A percentile compares a stretch with the other conserved stretches of the same genome.
These are phyloP conservation scores for Collybia nuda DNA, from an alignment of 768 basidiomycete species.

Conservation along the genomic window DNA sequence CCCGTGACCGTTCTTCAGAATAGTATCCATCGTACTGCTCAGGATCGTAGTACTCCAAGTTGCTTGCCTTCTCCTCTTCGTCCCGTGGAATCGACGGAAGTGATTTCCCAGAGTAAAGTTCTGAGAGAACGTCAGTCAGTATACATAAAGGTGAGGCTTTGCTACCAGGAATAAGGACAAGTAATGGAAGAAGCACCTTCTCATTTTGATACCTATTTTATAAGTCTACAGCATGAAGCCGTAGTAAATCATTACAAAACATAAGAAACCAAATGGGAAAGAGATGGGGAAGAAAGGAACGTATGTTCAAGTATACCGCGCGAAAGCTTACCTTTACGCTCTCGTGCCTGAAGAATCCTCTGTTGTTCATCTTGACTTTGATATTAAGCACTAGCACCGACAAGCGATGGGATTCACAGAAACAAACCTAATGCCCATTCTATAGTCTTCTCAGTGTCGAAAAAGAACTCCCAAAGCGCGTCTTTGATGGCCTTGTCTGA, in stretches of 20 bases:
- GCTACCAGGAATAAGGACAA: conserved; percentile 12
- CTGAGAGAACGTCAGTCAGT: conserved; percentile 12
- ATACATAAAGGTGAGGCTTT: background rate
- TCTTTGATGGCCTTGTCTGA: conserved; percentile 77
- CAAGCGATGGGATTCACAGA: background rate
- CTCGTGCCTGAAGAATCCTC: conserved; percentile 57
- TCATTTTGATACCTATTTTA: conserved; percentile 36
- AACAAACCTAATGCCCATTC: conserved; percentile 72
- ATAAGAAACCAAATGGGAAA: conserved; percentile 23
- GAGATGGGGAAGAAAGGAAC: conserved; percentile 24
- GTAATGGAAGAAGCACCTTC: conserved; percentile 59
- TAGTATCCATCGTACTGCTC: conserved; percentile 18
- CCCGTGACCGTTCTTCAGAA: conserved; percentile 39
- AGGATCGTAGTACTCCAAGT: conserved; percentile 19
- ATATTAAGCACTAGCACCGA: conserved; percentile 12
- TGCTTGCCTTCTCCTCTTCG: conserved; percentile 10
- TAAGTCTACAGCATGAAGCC: conserved; percentile 5
- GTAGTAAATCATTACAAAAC: conserved; percentile 12
- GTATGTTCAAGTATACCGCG: conserved; percentile 19
- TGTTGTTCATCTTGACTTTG: conserved; percentile 64
- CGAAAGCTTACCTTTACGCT: conserved; percentile 81
- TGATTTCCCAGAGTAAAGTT: conserved; percentile 11
- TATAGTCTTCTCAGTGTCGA: conserved; percentile 77
- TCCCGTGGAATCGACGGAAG: conserved; percentile 18
- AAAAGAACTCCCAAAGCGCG: conserved; percentile 84